These are phyloP conservation scores for Polysphondylium violaceum DNA, from an alignment of 78 protist species.

Conservation along the genomic window DNA sequence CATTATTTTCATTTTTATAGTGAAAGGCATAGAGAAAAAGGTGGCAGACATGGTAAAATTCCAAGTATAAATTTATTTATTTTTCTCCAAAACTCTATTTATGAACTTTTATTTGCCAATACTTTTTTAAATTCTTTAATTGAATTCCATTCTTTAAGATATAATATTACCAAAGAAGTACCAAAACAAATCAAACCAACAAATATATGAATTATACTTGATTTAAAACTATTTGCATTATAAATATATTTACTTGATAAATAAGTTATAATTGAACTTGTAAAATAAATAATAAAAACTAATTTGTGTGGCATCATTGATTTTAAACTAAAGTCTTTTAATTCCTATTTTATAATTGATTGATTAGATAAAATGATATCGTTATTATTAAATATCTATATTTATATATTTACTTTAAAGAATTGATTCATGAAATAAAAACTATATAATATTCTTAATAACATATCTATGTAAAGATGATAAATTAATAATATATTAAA, in stretches of 20 bases:
- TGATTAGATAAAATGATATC: too few relatives aligned
- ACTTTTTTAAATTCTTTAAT: conserved; percentile 34
- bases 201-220: conserved; percentile 10
- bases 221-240: neutral
- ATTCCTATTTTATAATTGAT: too few relatives aligned
- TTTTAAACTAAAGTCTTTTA: too few relatives aligned
- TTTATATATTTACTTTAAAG: conserved; percentile 18
- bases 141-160: conserved; percentile 21
- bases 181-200: conserved; percentile 34
- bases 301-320: conserved; percentile 39
- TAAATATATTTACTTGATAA: conserved; percentile 21
- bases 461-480: conserved; percentile 30
- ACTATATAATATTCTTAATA: conserved; percentile 56
- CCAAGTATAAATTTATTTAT: neutral
- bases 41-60: too few relatives aligned
- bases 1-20: too few relatives aligned
- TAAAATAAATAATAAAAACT: neutral
- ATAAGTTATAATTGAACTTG: conserved; percentile 22
- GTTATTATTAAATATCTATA: neutral
- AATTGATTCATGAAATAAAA: conserved; percentile 56
- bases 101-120: conserved; percentile 2
- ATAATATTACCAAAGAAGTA: neutral
- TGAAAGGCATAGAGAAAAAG: too few relatives aligned
- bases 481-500: neutral
- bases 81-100: neutral